Base-by-base conservation (phyloP, 2,329 filamentous ascomycete species). In the Dothideomycetes sp. region DNA sequence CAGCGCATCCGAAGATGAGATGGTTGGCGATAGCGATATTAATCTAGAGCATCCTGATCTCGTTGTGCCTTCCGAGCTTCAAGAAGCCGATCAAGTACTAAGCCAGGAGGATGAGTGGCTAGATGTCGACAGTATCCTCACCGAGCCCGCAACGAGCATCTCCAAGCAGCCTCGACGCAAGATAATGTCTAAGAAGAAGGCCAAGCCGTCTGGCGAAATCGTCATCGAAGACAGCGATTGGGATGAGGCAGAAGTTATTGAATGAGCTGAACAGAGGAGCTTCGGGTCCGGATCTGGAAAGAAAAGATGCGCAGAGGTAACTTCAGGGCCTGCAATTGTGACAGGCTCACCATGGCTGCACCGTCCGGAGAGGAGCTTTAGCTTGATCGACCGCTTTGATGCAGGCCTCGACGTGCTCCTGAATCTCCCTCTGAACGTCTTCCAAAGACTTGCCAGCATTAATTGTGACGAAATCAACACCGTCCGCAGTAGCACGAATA, bases 151-250 rank as follows among this genome's bases (percentile, higher is more conserved):
- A 14, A 14, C 18, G 11, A 10, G n/a, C 8, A 36, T 10, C 3
- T 14, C 3, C 17, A 11, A 10, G 14, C n/a, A 36, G n/a, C 31
- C 31, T 9, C 8, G 31, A 9, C 9, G 16, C 31, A 33, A 34
- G 30, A 12, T 29, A 11, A 12, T 33, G 7, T 12, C 10, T 22
- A 32, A 17, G 22, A 14, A 19, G 16, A 33, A 8, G 14, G n/a
- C 31, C 31, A 33, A 14, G n/a, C n/a, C 5, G 31, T 33, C 5
- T 12, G 12, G 31, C 31, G 12, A 38, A 35, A 35, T 27, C 16
- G 62, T 73, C 9, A 69, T 76, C 31, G 66, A 73, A 44, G 70
- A 75, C 48, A 76, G 71, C 47, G 72, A 76, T 36, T 68, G 63
- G 59, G 68, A 72, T 41, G 63, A 68, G 24, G 62, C 58, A 17